Conservation (phyloP, 306 rosid species). For the Vigna reflexopilosa region DNA sequence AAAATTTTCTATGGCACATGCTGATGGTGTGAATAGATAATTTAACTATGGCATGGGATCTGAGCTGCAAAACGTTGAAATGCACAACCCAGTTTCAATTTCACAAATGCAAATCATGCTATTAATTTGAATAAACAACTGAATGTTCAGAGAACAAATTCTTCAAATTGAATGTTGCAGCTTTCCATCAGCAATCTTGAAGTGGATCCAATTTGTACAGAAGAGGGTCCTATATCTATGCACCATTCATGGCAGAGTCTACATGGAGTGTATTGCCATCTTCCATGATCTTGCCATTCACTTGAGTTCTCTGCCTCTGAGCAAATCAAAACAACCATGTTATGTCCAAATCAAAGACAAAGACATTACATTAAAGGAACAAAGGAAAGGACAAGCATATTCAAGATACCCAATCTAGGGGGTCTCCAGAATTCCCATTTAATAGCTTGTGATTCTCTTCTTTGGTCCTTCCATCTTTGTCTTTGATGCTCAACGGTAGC, state of each 20-base stretch:
- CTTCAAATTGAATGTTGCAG: conserved; percentile 42
- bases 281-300: conserved; percentile 86
- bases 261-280: conserved; percentile 74
- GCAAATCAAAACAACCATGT: conserved; percentile 36
- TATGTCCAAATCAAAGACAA: conserved; percentile 39
- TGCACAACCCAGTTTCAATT: conserved; percentile 53
- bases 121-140: conserved; percentile 38
- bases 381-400: conserved; percentile 28
- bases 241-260: conserved; percentile 75
- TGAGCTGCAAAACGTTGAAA: conserved; percentile 49
- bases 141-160: conserved; percentile 41
- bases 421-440: conserved; percentile 88
- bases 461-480: conserved; percentile 74
- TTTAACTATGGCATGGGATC: conserved; percentile 42
- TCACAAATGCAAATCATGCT: conserved; percentile 51
- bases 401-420: conserved; percentile 82
- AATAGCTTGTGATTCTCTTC: conserved; percentile 91
- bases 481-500: conserved; percentile 81
- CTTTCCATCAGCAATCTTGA: conserved; percentile 46
- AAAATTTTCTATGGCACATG: conserved; percentile 49
- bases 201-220: conserved; percentile 49
- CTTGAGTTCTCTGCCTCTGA: conserved; percentile 95
- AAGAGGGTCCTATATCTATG: conserved; percentile 51
- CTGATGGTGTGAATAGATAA: conserved; percentile 41
- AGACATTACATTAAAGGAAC: conserved; percentile 37